Base-by-base conservation (phyloP, 805 yeast species). In the Isabelozyma rhagii region DNA sequence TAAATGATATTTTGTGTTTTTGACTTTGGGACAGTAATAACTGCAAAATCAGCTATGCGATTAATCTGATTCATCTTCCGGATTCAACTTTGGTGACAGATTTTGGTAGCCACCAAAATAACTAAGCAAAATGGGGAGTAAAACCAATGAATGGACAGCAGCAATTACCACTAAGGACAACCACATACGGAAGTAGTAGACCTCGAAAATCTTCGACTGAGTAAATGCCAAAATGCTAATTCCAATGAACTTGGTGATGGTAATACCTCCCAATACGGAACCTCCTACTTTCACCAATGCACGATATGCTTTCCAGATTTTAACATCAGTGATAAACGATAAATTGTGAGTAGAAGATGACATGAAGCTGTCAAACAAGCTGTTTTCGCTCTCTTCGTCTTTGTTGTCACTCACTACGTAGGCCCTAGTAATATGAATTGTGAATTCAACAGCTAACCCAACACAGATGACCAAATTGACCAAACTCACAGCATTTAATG, bases 111-210 rank as follows among this genome's bases (percentile, higher is more conserved):
- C 36, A 3, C 66, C 65, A 51, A 61, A 72, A 46, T 74, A 68
- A 25, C 89, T 78, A 39, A 93, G 71, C 27, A 86, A 63, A 5
- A 89, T 81, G 0, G 99, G 99, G 47, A 93, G 71, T 49, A 93
- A 80, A 39, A 88, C 77, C 47, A 93, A 74, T 3, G 94, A 81
- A 64, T 93, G 97, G 1, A 87, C 55, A 0, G 92, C 82, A 1
- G 96, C 97, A 49, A 88, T 72, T 1, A 87, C 53, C 8, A 93
- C 85, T 51, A 93, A 74, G 0, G 91, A 75, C 10, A 88, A 69
- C 98, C 98, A 93, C 97, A 93, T 92, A 52, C 96, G 73, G 75
- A 93, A 93, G 65, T 94, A 93, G 67, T 89, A 93, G 1, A 93
- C 81, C 56, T 90, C 96, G 66, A 93, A 94, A 29, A 93, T 92